Conservation (phyloP, 148 eudicot genomes). For the Rheum nobile region DNA sequence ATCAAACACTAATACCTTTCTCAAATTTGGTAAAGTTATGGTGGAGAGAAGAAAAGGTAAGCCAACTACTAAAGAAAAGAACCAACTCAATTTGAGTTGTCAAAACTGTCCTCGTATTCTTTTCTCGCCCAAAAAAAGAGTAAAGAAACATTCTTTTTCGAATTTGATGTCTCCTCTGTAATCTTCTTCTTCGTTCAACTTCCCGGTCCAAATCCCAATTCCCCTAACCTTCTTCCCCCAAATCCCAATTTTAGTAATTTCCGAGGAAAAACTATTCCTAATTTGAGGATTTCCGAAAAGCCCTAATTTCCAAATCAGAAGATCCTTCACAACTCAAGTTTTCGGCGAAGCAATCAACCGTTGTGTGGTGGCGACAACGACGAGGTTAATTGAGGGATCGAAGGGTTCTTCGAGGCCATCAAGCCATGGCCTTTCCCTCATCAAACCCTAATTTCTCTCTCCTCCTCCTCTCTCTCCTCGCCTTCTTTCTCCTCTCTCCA, state of each 20-base stretch:
- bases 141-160: not conserved
- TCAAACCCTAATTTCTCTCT: constrained; percentile 9
- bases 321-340: not conserved
- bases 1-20: too few species aligned
- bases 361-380: not conserved
- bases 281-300: not conserved
- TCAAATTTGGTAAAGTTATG: not conserved
- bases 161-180: not conserved
- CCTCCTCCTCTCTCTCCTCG: constrained; percentile 15
- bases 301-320: not conserved
- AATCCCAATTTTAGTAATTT: not conserved
- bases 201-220: not conserved
- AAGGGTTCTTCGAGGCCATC: not conserved
- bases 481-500: constrained; percentile 17
- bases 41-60: not conserved
- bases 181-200: not conserved
- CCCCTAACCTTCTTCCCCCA: not conserved
- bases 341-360: not conserved
- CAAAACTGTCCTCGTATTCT: not conserved
- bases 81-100: not conserved
- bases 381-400: not conserved
- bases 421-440: not conserved
- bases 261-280: not conserved
- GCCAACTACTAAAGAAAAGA: not conserved
- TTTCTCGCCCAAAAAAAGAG: not conserved